Conservation (phyloP, 1,139 yeast species). For the Spathaspora sp. region DNA sequence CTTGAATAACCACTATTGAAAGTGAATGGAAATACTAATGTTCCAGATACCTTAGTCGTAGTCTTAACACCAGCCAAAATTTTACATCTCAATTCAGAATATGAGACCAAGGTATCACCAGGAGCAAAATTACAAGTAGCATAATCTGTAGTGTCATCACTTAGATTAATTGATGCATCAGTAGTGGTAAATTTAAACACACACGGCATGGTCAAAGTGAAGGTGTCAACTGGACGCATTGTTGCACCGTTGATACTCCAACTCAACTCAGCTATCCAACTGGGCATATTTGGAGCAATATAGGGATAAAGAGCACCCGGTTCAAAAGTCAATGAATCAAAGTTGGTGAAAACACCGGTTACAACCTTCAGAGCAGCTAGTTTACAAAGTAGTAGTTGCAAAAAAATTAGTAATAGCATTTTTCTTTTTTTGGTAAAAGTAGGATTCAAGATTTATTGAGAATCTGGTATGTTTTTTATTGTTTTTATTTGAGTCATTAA, state of each 20-base stretch:
- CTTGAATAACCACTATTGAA: conserved; percentile 25
- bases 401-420: no score
- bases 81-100: conserved; percentile 27
- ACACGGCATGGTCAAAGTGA: conserved; percentile 29
- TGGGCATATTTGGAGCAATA: conserved; percentile 13
- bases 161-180: conserved; percentile 11
- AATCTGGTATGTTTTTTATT: no score
- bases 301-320: conserved; percentile 3
- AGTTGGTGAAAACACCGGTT: neutral
- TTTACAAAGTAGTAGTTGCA: no score
- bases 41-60: conserved; percentile 25
- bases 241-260: conserved; percentile 24
- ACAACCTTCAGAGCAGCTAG: neutral
- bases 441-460: no score
- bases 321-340: neutral
- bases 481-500: no score
- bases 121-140: conserved; percentile 27
- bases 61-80: no score
- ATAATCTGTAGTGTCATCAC: conserved; percentile 13
- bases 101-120: conserved; percentile 25
- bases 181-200: conserved; percentile 25
- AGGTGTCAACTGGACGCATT: conserved; percentile 30
- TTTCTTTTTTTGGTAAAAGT: no score
- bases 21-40: conserved; percentile 22
- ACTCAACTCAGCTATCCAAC: conserved; percentile 24